Base-by-base conservation (phyloP, 2,329 filamentous ascomycete genomes). In the Ophiosphaerella korrae region DNA sequence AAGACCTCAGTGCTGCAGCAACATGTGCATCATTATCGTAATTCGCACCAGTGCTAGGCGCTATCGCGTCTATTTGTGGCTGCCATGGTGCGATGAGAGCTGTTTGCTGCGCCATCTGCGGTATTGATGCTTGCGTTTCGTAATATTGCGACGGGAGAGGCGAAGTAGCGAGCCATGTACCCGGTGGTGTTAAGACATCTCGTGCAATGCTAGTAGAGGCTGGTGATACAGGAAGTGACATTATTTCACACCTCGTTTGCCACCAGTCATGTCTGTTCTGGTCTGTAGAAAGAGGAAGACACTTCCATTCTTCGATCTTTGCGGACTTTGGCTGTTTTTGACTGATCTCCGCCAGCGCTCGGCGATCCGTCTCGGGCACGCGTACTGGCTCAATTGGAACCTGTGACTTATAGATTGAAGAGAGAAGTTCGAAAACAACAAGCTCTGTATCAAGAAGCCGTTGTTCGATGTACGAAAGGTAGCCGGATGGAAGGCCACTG, bases 401-500 rank as follows among this genome's bases (percentile, higher is more conserved):
- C 2, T 50, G 53, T 36, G 48, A 45, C 3, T 52, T 54, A 26
- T 62, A 55, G n/a, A 60, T 34, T 7, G 50, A 36, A 13, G 58
- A 55, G 7, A 62, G 49, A 9, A 63, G 50, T 31, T 64, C 63
- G 16, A 65, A 37, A 9, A 57, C 43, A 5, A 62, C 49, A 5
- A 60, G n/a, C 38, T 65, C 63, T 7, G 57, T 61, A 26, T 66
- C 62, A 2, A 61, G 23, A 5, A 66, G 57, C 14, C 62, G 55
- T 40, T 62, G 56, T 42, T 66, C 63, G 26, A 66, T 48, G 13
- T 50, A 52, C 7, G 58, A 56, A 16, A 63, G 54, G 37, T 66
- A 66, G 2, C 62, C 63, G 12, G 58, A 58, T 7, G 63, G 63
- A 5, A 66, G 58, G 2, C 63, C 60, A 46, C 63, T 63, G 26